A percentile compares a stretch with the other conserved stretches of the same genome.
phyloP scores from a whole-genome alignment of 2,329 filamentous ascomycete genomes.

The Neofusicoccum kwambonambiense region DNA sequence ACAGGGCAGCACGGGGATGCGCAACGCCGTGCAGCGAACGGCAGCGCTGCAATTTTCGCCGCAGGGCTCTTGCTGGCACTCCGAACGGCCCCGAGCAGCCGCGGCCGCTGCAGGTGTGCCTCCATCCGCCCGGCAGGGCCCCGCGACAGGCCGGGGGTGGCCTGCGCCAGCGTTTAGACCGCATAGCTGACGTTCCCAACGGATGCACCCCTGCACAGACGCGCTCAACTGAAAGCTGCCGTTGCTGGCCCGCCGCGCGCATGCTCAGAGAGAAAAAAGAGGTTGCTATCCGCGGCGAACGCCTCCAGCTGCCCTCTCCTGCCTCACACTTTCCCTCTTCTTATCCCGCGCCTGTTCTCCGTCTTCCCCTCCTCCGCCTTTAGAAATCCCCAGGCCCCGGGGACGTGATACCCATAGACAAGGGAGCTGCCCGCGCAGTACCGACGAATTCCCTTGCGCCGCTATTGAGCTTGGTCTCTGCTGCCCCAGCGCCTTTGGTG shows the following conservation, averaged over 20 bases:
- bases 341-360: neutral
- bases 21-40: neutral
- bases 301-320: neutral
- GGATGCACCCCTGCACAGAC: conserved; percentile 19
- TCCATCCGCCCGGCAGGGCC: conserved; percentile 8
- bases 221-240: conserved; percentile 15
- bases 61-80: neutral
- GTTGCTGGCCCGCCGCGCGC: conserved; percentile 1
- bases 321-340: neutral
- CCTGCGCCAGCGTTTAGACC: conserved; percentile 8
- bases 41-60: conserved; percentile 8
- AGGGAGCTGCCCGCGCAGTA: conserved; percentile 20
- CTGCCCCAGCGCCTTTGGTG: conserved; percentile 1
- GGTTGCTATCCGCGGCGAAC: neutral
- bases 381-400: conserved; percentile 7
- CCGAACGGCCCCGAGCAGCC: conserved; percentile 1
- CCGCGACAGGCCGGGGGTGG: conserved; percentile 8
- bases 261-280: conserved; percentile 14
- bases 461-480: neutral
- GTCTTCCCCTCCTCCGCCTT: neutral
- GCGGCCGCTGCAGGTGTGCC: neutral
- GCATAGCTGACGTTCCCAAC: conserved; percentile 20
- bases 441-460: conserved; percentile 20
- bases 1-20: neutral
- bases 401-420: conserved; percentile 12